These are phyloP conservation scores for Oryza meridionalis DNA, from an alignment of 176 grass and related monocot species.

Conservation along the genomic window DNA sequence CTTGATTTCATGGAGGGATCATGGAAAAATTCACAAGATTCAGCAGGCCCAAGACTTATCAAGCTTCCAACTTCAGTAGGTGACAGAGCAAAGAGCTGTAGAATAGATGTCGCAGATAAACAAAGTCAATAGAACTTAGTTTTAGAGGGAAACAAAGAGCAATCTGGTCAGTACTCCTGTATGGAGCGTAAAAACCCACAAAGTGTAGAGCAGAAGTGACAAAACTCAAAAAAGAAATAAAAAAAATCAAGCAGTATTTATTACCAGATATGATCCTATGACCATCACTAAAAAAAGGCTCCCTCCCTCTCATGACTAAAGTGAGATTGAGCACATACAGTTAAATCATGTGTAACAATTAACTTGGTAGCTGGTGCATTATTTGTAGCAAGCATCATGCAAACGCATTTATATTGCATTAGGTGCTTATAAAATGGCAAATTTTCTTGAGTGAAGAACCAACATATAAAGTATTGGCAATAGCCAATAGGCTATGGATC, in stretches of 20 bases:
- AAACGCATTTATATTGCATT: not conserved
- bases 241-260: not conserved
- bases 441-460: not conserved
- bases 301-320: not conserved
- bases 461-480: not conserved
- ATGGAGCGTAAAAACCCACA: not conserved
- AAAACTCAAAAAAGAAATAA: not conserved
- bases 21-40: slow-evolving; percentile 96
- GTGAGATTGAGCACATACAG: not conserved
- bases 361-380: not conserved
- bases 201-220: not conserved
- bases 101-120: slow-evolving; percentile 21
- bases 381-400: slow-evolving; percentile 17
- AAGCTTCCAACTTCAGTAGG: slow-evolving; percentile 94
- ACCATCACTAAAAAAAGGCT: not conserved
- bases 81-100: slow-evolving; percentile 82
- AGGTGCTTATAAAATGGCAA: not conserved
- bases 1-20: slow-evolving; percentile 99
- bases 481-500: not conserved
- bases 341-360: not conserved
- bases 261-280: not conserved
- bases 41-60: slow-evolving; percentile 81
- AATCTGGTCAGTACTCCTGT: not conserved
- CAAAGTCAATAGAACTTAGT: slow-evolving; percentile 16
- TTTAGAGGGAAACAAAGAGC: not conserved